Conservation (phyloP, 2,329 filamentous ascomycete species). For the Trichoderma cornu-damae region DNA sequence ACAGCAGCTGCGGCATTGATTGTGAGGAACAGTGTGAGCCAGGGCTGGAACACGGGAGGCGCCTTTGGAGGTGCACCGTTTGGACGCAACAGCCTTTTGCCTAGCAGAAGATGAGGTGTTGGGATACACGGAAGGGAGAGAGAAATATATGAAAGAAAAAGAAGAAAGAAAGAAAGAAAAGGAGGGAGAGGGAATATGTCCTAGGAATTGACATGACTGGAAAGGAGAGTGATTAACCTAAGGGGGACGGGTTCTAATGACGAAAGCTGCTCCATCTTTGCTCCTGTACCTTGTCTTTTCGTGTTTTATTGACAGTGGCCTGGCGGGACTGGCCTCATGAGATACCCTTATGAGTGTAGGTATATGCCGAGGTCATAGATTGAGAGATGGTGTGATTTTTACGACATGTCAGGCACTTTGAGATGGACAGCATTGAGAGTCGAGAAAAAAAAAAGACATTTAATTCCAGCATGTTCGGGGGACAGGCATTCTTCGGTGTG, state of each 20-base stretch:
- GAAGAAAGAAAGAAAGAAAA: neutral
- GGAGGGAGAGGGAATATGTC: constrained; percentile 7
- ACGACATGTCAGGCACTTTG: neutral
- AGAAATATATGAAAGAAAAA: neutral
- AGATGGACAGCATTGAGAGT: neutral
- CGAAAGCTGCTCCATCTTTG: constrained; percentile 12
- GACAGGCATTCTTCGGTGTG: neutral
- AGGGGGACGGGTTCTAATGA: neutral
- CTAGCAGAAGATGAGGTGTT: constrained; percentile 39
- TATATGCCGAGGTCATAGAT: constrained; percentile 13
- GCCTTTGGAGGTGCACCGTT: constrained; percentile 37
- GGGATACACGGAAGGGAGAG: too few relatives aligned
- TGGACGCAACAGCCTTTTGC: constrained; percentile 43
- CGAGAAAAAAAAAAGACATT: neutral
- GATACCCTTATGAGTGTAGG: constrained; percentile 19
- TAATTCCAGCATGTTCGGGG: neutral
- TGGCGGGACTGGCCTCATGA: constrained; percentile 15
- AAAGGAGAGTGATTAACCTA: neutral
- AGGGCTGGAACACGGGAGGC: constrained; percentile 48
- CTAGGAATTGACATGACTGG: neutral
- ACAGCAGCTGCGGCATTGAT: constrained; percentile 90
- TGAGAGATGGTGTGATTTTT: constrained; percentile 6
- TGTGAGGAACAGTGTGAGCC: constrained; percentile 78
- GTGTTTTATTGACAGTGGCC: constrained; percentile 16
- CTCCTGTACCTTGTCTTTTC: constrained; percentile 15